These are phyloP conservation scores for Solanum hybrid DNA, from an alignment of 305 asterid genomes.

Conservation along the genomic window DNA sequence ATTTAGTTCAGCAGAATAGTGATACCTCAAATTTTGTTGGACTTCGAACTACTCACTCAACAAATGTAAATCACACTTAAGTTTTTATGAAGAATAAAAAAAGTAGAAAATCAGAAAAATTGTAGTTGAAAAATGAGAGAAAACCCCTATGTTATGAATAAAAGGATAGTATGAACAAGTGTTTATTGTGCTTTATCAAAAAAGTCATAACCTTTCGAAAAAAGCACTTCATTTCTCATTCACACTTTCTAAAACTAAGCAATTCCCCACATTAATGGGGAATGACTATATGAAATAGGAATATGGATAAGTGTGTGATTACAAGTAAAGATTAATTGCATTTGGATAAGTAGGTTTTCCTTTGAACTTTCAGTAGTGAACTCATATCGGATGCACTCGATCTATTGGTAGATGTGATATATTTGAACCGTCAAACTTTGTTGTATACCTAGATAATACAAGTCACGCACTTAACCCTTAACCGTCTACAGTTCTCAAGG, in stretches of 20 bases:
- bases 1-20: not conserved
- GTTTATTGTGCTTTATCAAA: not conserved
- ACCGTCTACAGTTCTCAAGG: not conserved
- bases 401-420: no score
- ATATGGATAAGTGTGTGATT: not conserved
- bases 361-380: no score
- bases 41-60: not conserved
- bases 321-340: no score
- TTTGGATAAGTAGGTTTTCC: not conserved
- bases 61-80: not conserved
- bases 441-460: not conserved
- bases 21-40: not conserved
- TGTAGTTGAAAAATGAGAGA: not conserved
- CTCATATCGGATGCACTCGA: not conserved
- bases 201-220: not conserved
- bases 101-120: no score
- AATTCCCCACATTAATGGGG: not conserved
- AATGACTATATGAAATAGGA: not conserved
- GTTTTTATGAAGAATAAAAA: not conserved
- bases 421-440: not conserved
- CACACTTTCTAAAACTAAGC: not conserved
- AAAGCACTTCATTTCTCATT: not conserved
- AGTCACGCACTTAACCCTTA: not conserved
- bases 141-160: not conserved
- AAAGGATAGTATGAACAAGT: not conserved